Base-by-base conservation (phyloP, 768 basidiomycete species). In the Naganishia vishniacii region DNA sequence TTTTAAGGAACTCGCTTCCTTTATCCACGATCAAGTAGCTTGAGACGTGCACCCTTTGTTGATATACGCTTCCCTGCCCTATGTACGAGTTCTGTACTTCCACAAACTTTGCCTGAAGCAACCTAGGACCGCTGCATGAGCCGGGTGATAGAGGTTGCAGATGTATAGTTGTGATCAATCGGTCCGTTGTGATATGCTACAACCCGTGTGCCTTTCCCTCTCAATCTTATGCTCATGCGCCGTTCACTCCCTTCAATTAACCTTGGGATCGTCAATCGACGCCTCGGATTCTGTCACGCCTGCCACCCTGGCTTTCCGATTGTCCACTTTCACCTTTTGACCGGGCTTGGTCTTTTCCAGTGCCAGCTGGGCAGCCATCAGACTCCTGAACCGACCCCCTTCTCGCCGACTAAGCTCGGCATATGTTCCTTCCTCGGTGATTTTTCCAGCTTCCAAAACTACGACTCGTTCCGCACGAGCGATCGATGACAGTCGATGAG, bases 401-500 rank as follows among this genome's bases (percentile, higher is more conserved):
- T 80, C 79, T 28, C 81, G 81, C 66, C 82, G 62, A 89, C 87
- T 45, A 65, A 94, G 81, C 68, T 88, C 83, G 48, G 83, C 82
- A 75, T 89, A 94, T 42, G 86, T 84, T 28, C 91, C 91, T 20
- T 85, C 83, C 77, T 94, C 91, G 1, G 85, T 83, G 62, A 94
- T 87, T 58, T 80, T 81, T 2, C 91, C 91, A 66, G 86, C 86
- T 87, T 95, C 91, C 20, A 95, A 81, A 20, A 95, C 91, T 6
- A 90, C 88, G 47, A 95, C 89, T 42, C 88, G 82, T 72, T 92
- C 90, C 1, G 91, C 90, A 60, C 91, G 80, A 3, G 91, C 89
- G 61, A 95, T 91, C 3, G 91, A 91, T 25, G 89, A 91, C 60
- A 95, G 74, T 53, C 91, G 81, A 77, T 95, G 91, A 0, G 91